These are phyloP conservation scores for Apiotrichum veenhuisii DNA, from an alignment of 1,284 basidiomycete genomes.

Conservation along the genomic window DNA sequence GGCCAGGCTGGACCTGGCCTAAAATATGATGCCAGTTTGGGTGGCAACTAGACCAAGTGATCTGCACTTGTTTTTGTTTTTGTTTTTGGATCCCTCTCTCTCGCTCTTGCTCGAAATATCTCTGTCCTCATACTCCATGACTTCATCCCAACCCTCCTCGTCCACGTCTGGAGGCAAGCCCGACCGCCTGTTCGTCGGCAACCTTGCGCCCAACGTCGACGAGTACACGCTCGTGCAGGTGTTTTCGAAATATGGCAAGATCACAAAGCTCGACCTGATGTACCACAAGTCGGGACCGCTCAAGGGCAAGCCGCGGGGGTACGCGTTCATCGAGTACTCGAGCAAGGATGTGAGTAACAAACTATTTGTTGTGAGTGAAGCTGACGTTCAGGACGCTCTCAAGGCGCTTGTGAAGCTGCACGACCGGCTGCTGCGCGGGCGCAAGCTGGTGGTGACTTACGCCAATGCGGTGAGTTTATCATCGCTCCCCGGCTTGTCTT, in stretches of 20 bases:
- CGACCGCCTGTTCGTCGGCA: constrained; percentile 78
- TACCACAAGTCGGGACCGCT: constrained; percentile 87
- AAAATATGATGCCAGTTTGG: too few species aligned
- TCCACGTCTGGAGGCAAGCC: constrained; percentile 30
- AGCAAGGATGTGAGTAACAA: constrained; percentile 66
- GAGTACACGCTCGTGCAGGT: constrained; percentile 88
- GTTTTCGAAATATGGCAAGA: constrained; percentile 85
- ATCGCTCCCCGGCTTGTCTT: too few species aligned
- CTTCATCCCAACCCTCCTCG: constrained; percentile 7
- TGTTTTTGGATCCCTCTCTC: neutral
- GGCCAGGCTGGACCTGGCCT: too few species aligned
- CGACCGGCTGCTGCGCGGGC: constrained; percentile 76
- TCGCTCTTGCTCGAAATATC: neutral
- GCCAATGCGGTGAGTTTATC: constrained; percentile 60
- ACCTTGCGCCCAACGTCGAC: constrained; percentile 80
- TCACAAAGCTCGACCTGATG: constrained; percentile 87
- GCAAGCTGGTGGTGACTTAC: constrained; percentile 80
- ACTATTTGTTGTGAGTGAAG: neutral
- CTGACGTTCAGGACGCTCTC: constrained; percentile 65
- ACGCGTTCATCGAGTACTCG: constrained; percentile 86
- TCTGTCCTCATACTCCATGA: neutral
- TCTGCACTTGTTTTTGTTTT: too few species aligned
- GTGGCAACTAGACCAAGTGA: too few species aligned
- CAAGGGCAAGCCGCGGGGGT: constrained; percentile 90
- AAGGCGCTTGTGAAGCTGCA: constrained; percentile 72